Evolutionary conservation across 768 basidiomycete species (phyloP).

Genomic region (Fomitopsis serialis): DNA sequence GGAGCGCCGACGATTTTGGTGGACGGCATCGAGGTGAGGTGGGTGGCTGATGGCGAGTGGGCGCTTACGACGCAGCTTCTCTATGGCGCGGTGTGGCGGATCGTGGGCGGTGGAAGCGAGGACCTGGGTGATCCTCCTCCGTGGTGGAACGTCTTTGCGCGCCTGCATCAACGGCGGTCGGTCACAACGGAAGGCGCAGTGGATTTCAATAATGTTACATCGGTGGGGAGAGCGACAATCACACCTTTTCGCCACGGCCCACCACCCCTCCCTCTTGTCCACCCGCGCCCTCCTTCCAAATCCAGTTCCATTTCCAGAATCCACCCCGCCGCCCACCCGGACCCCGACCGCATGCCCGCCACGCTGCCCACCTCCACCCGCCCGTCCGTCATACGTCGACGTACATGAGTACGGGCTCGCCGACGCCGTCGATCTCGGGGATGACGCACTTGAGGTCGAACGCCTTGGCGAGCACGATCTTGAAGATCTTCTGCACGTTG

Average conservation of each 20-base stretch:
- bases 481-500: conserved; percentile 99
- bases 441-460: conserved; percentile 99
- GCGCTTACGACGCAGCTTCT: too few relatives aligned
- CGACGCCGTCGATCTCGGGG: conserved; percentile 94
- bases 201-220: not conserved
- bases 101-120: too few relatives aligned
- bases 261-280: not conserved
- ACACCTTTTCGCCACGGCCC: not conserved
- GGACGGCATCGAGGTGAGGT: not conserved
- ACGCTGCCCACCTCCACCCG: too few relatives aligned
- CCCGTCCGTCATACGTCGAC: conserved; percentile 56
- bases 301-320: too few relatives aligned
- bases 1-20: not conserved
- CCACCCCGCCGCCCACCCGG: not conserved
- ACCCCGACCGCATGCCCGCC: not conserved
- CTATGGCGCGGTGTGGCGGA: too few relatives aligned
- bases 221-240: not conserved
- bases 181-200: too few relatives aligned
- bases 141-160: too few relatives aligned
- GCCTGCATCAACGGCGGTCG: too few relatives aligned
- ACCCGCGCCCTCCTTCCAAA: not conserved
- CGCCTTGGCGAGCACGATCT: conserved; percentile 94
- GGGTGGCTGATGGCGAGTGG: not conserved
- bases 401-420: conserved; percentile 93
- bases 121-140: too few relatives aligned